These are phyloP conservation scores for Ogataea methylovora DNA, from an alignment of 805 yeast species.

Conservation along the genomic window DNA sequence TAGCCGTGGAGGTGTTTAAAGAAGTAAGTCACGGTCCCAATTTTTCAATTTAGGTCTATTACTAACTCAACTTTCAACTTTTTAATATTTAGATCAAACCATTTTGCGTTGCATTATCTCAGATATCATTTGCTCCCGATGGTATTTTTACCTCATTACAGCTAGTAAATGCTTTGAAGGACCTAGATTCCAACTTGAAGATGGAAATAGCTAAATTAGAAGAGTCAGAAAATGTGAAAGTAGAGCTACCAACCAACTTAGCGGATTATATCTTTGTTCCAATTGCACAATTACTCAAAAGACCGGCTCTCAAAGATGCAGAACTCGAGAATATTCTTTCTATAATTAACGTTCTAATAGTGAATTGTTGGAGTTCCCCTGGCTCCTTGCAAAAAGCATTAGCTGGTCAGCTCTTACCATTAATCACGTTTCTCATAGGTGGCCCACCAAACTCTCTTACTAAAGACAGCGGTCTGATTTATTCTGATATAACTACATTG, in stretches of 20 bases:
- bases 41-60: too few relatives aligned
- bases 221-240: not conserved
- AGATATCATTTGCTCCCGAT: slow-evolving; percentile 32
- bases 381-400: slow-evolving; percentile 29
- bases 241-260: slow-evolving; percentile 26
- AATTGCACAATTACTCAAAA: slow-evolving; percentile 43
- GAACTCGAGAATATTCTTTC: slow-evolving; percentile 38
- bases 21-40: too few relatives aligned
- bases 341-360: slow-evolving; percentile 36
- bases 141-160: slow-evolving; percentile 23
- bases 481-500: slow-evolving; percentile 28
- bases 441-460: slow-evolving; percentile 31
- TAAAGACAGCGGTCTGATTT: slow-evolving; percentile 12
- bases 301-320: slow-evolving; percentile 34
- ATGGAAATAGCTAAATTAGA: slow-evolving; percentile 3
- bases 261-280: slow-evolving; percentile 64
- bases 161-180: slow-evolving; percentile 25
- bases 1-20: too few relatives aligned
- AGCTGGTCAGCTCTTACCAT: slow-evolving; percentile 38
- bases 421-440: slow-evolving; percentile 39
- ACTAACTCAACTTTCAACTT: too few relatives aligned
- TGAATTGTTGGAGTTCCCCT: slow-evolving; percentile 37
- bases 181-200: slow-evolving; percentile 21
- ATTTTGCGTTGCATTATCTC: slow-evolving; percentile 36
- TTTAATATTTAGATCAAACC: slow-evolving; percentile 27